These are phyloP conservation scores for Naganishia randhawae DNA, from an alignment of 768 basidiomycete genomes.

Conservation along the genomic window DNA sequence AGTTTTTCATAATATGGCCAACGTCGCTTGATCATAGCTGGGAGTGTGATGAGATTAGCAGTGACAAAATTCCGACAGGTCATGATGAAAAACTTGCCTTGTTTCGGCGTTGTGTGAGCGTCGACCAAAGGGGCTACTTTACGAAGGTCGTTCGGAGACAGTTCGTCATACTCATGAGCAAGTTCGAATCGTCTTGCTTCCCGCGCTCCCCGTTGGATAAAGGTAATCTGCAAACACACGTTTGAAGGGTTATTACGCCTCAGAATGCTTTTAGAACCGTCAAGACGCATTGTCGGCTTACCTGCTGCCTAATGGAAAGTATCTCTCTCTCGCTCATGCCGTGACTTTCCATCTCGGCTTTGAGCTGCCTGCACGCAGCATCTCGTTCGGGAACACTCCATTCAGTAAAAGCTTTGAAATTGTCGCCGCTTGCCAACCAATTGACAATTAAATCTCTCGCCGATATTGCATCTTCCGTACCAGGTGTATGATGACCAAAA, in stretches of 20 bases:
- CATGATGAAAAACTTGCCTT: not conserved
- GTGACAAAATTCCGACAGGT: too few relatives aligned
- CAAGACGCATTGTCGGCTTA: not conserved
- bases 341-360: conserved; percentile 1
- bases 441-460: conserved; percentile 10
- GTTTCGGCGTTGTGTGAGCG: not conserved
- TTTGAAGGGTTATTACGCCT: not conserved
- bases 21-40: not conserved
- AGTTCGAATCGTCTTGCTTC: conserved; percentile 10
- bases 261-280: too few relatives aligned
- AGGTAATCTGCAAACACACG: not conserved
- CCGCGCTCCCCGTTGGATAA: conserved; percentile 3
- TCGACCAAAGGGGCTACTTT: not conserved
- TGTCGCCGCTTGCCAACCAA: conserved; percentile 4
- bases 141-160: not conserved
- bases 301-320: conserved; percentile 12
- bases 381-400: conserved; percentile 12
- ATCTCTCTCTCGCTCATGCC: conserved; percentile 7
- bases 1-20: conserved; percentile 20
- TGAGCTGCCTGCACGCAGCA: not conserved
- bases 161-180: not conserved
- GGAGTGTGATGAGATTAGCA: not conserved
- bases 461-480: not conserved
- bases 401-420: not conserved
- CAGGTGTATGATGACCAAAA: conserved; percentile 8